Evolutionary conservation across 257 asterid genomes (phyloP).

Genomic region (Thymus mandschuricus): DNA sequence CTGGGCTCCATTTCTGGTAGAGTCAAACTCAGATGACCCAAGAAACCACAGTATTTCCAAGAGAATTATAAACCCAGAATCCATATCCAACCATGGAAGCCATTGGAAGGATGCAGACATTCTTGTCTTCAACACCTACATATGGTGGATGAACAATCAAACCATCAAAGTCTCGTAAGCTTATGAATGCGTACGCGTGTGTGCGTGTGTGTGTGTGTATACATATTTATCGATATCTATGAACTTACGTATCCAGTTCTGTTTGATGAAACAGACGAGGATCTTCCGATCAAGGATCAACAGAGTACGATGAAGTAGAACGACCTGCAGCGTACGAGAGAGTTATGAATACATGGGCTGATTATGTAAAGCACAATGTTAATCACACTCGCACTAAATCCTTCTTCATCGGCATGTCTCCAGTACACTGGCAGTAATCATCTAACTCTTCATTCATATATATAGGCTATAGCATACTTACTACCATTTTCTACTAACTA

Average conservation of each 20-base stretch:
- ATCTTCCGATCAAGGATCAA: slow-evolving; percentile 38
- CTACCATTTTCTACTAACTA: too few relatives aligned
- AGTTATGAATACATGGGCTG: slow-evolving; percentile 55
- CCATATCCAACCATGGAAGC: slow-evolving; percentile 34
- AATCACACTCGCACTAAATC: slow-evolving; percentile 39
- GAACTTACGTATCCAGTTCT: not conserved
- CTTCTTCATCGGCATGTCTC: slow-evolving; percentile 60
- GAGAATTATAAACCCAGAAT: slow-evolving; percentile 44
- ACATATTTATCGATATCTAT: too few relatives aligned
- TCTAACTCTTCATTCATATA: not conserved
- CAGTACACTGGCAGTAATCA: slow-evolving; percentile 40
- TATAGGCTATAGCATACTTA: too few relatives aligned
- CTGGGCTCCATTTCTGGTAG: slow-evolving; percentile 68
- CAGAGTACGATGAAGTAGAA: slow-evolving; percentile 29
- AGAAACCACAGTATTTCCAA: slow-evolving; percentile 46
- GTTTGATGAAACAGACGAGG: slow-evolving; percentile 36
- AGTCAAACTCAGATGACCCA: slow-evolving; percentile 69
- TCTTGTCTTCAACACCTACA: slow-evolving; percentile 63
- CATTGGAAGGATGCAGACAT: slow-evolving; percentile 55
- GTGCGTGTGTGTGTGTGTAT: too few relatives aligned
- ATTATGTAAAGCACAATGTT: slow-evolving; percentile 40
- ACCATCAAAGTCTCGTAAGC: slow-evolving; percentile 44
- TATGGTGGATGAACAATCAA: slow-evolving; percentile 65
- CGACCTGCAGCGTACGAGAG: slow-evolving; percentile 37
- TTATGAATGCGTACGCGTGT: too few relatives aligned